Evolutionary conservation across 306 rosid genomes (phyloP), one percentile per base, ranked within the genome.

Genomic region (Albizia julibrissin): DNA sequence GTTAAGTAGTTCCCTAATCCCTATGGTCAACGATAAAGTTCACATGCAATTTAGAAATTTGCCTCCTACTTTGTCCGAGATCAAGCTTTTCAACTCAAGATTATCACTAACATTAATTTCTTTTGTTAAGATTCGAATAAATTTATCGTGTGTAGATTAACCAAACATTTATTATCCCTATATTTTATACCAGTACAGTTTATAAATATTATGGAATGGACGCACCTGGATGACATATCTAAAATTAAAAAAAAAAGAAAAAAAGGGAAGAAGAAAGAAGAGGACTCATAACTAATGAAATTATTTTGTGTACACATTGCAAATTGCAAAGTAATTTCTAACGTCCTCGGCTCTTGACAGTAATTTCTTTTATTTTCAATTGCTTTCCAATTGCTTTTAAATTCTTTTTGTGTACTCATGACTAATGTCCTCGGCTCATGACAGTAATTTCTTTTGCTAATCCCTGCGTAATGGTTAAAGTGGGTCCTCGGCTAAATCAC

Each of bases 1-100:
- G 86, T 83, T 79, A 79, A 70, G 89, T 37, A 26, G 40, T 72
- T 72, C 43, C 43, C 34, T 46, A 59, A 15, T 50, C 33, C 33
- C 4, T 27, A 16, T 39, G 77, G 83, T 82, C 76, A 85, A 87
- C 31, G 71, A 49, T 52, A 64, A 73, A 69, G 84, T 80, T 81
- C 75, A 80, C 68, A 70, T n/a, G 84, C 40, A 29, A 29, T 21
- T 34, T 75, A 49, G 79, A 56, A 61, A 75, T n/a, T 72, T 71
- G 50, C 33, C 47, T 9, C 44, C 13, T 3, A 26, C 19, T 21
- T 69, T 69, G 24, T 12, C 67, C n/a, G 10, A n/a, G n/a, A 42
- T 42, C 10, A 42, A n/a, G 33, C 74, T 69, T 22, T n/a, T 27
- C 37, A 62, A 24, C 37, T 27, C 18, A 5, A 27, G 8, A 24